phyloP scores from a whole-genome alignment of 176 grass and related monocot species.

The Hyparrhenia diplandra region DNA sequence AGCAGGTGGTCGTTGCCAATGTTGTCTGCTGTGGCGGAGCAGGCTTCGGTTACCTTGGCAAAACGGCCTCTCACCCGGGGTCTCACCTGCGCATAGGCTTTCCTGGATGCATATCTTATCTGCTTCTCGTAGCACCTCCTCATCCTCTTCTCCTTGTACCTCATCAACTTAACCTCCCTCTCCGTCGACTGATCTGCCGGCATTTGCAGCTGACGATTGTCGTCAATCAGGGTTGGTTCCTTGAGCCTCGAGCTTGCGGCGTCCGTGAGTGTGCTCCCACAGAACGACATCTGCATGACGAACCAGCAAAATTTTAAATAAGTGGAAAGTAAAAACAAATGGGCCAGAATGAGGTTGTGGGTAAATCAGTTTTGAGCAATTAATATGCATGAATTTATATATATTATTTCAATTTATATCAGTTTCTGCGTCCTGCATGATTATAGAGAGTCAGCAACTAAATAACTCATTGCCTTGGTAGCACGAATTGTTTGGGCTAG shows the following conservation, averaged over 20 bases:
- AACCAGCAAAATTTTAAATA: not conserved
- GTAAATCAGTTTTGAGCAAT: not conserved
- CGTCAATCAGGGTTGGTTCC: not conserved
- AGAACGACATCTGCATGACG: constrained; percentile 54
- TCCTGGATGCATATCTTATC: constrained; percentile 56
- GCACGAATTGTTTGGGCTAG: no score
- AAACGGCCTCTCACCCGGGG: constrained; percentile 68
- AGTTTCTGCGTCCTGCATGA: not conserved
- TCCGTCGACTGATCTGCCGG: not conserved
- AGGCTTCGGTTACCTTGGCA: constrained; percentile 5
- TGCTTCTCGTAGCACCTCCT: constrained; percentile 59
- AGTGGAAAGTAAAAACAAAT: not conserved
- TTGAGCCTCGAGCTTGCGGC: constrained; percentile 25
- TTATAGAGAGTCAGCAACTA: not conserved
- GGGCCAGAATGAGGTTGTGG: not conserved
- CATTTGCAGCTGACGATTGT: not conserved
- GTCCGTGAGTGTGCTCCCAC: constrained; percentile 45
- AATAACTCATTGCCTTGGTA: no score
- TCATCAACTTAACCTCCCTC: constrained; percentile 53
- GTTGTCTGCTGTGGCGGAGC: not conserved
- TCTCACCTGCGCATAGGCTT: constrained; percentile 59
- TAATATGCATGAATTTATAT: not conserved
- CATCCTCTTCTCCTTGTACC: constrained; percentile 77
- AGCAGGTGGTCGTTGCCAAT: not conserved
- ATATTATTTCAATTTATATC: not conserved